phyloP scores from a whole-genome alignment of 2,329 filamentous ascomycete genomes.

The Sordariomycetes sp. region DNA sequence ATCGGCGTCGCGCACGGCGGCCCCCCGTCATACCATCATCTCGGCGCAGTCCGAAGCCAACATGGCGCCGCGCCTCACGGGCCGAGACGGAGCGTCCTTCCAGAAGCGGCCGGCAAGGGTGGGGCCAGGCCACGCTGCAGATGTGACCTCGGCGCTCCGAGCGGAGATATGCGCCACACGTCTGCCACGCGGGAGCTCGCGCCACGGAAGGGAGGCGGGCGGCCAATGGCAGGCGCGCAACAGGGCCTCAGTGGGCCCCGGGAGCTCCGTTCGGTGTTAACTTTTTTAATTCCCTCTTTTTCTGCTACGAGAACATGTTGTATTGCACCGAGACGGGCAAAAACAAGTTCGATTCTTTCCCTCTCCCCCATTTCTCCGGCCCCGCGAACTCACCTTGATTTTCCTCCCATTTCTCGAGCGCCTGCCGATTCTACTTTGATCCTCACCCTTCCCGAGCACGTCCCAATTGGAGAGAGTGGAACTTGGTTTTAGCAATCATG shows the following conservation, averaged over 20 bases:
- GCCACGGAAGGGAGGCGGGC: neutral
- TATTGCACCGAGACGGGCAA: neutral
- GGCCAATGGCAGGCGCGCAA: neutral
- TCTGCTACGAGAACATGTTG: neutral
- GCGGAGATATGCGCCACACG: constrained; percentile 2
- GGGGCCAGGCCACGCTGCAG: too few species aligned
- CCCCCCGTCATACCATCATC: neutral
- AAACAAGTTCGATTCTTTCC: constrained; percentile 3
- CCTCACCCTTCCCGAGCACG: too few species aligned
- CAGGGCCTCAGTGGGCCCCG: neutral
- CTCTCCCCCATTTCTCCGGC: constrained; percentile 1
- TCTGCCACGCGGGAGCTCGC: neutral
- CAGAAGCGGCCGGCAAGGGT: too few species aligned
- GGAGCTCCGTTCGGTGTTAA: neutral
- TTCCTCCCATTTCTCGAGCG: neutral
- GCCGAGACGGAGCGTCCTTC: too few species aligned
- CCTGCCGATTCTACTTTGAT: constrained; percentile 6
- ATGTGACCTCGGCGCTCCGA: constrained; percentile 5
- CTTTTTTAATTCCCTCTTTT: neutral
- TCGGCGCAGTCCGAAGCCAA: neutral
- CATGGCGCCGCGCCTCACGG: too few species aligned
- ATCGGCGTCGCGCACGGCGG: neutral
- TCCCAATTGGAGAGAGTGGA: too few species aligned
- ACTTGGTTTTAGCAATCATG: constrained; percentile 47
- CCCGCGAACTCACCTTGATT: neutral